Base-by-base conservation (phyloP, 108 stramenopile genomes). In the Aureococcus anophagefferens region DNA sequence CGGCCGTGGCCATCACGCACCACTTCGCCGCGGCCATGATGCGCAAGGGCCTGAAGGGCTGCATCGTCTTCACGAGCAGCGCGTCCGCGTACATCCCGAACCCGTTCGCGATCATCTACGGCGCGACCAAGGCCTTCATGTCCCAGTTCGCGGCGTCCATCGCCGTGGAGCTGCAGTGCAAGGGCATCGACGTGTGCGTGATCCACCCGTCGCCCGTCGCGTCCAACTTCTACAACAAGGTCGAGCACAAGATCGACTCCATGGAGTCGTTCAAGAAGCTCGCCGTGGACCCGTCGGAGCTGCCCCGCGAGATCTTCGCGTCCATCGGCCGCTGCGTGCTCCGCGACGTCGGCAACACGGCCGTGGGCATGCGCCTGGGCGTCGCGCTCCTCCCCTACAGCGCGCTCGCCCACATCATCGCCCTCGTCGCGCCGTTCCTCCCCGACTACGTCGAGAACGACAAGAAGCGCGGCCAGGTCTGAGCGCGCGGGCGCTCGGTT, bases 41-140 rank as follows among this genome's bases (percentile, higher is more conserved):
- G 14, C 46, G 78, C 32, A 83, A 83, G 30, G 91, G 90, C 66
- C 79, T 82, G 33, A 88, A 78, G 63, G 95, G 97, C 45, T 96
- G 95, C 74, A 81, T 98, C 72, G 91, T 97, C 44, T 98, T 97
- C 73, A 99, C 99, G 0, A 94, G 92, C 30, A 91, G 89, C 68
- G 94, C 94, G 18, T 94, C 95, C n/a, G 96, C 92, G 0, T 96
- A 93, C 79, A 94, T 97, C 70, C 97, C 99, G 14, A 91, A 95
- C 0, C 99, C 99, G 16, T 98, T 96, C 78, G 93, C 95, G 11
- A 93, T 91, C 69, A 91, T 93, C 84, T 99, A 99, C 76, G 99
- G 96, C 29, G 91, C 94, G 17, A 97, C 97, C 64, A 98, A 99
- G 90, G 96, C 97, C 13, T 99, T 97, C 87, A 87, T 98, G 25